Evolutionary conservation across 768 basidiomycete species (phyloP).

Genomic region (Amanita rubescens): DNA sequence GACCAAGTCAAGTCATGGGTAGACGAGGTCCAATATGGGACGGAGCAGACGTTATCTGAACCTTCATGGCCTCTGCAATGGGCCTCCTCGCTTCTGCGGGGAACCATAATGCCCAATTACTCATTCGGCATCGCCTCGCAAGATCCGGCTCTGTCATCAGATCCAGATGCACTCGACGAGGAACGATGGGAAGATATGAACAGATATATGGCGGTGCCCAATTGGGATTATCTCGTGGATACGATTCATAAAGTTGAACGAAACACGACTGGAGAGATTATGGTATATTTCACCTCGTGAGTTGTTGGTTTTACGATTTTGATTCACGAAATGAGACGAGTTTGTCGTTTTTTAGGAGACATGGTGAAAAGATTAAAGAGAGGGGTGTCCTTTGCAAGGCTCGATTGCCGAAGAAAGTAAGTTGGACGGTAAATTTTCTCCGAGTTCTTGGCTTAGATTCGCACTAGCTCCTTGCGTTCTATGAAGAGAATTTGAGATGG

Average conservation of each 20-base stretch:
- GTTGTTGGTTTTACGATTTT: neutral
- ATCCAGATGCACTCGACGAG: neutral
- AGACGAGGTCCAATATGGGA: neutral
- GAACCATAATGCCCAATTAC: neutral
- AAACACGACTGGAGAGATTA: neutral
- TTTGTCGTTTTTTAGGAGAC: neutral
- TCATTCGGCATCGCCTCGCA: neutral
- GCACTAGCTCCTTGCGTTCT: neutral
- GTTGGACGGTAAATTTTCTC: neutral
- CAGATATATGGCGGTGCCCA: neutral
- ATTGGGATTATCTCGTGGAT: slow-evolving; percentile 3
- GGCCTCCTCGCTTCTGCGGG: neutral
- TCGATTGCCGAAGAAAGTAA: neutral
- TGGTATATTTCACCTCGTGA: slow-evolving; percentile 3
- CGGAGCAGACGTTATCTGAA: neutral
- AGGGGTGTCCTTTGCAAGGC: neutral
- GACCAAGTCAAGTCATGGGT: slow-evolving; percentile 1
- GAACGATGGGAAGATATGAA: slow-evolving; percentile 3
- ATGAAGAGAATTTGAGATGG: neutral
- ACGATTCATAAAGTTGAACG: slow-evolving; percentile 2
- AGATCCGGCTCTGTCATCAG: neutral
- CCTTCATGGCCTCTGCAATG: neutral
- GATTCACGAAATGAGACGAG: neutral
- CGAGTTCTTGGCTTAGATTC: neutral
- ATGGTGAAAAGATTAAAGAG: slow-evolving; percentile 3